Evolutionary conservation across 768 basidiomycete species (phyloP), one percentile per base, ranked within the genome.

Genomic region (Chalciporus sphaerocephalus): DNA sequence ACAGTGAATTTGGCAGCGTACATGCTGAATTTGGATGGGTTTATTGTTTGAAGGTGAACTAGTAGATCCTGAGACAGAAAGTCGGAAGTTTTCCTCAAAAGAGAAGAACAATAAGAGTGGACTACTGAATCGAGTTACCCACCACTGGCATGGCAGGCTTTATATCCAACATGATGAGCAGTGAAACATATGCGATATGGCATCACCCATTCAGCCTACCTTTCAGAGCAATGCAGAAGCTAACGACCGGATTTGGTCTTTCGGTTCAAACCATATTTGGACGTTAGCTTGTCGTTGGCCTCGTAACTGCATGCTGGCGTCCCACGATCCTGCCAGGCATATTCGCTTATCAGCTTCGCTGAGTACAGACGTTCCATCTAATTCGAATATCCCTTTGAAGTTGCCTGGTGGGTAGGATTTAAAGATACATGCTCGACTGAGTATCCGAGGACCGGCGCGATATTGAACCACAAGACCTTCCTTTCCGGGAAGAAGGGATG

Each of bases 71-170:
- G 40, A 13, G 17, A 41, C 11, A n/a, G 21, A 10, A 30, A 18
- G 35, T 43, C 38, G 12, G 40, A 39, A 42, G 38, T 33, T 28
- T 23, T 47, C 38, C 38, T 46, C 34, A 32, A 40, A 36, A 36
- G 35, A 20, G 35, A 49, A 55, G 51, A 67, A 65, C 63, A 67
- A 67, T 65, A 65, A 63, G 63, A 55, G 45, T 27, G 48, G 44
- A 44, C 40, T 27, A 15, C 43, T 48, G n/a, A n/a, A n/a, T 54
- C 42, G 51, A 30, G 42, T 56, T 56, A 53, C 42, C 57, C 54
- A 53, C 42, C 3, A 12, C 27, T 17, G 7, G 6, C 24, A 3
- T 5, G 46, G 27, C 21, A 37, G 35, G 42, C 54, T 67, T 65
- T 65, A 65, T 67, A 65, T 33, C 6, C 33, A n/a, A n/a, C n/a